Percentiles rank a stretch among this genome's conserved stretches.
Evolutionary conservation across 78 protist species (phyloP).

Genomic region (Chrysochromulina parva): DNA sequence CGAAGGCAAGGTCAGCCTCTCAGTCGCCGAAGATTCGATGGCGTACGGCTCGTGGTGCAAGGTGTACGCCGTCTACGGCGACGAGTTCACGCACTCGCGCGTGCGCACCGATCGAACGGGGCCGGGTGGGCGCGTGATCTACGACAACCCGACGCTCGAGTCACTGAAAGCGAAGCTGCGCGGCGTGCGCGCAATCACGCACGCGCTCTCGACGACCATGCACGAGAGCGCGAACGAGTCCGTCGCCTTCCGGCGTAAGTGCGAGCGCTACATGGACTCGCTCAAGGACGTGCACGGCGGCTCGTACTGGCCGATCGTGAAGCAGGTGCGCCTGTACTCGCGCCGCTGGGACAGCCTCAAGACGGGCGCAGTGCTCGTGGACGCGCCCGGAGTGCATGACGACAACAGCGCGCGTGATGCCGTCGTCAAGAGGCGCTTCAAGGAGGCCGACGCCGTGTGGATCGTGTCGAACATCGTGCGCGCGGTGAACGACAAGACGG

Average conservation of each 20-base stretch:
- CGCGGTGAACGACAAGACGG: constrained; percentile 21
- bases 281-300: not conserved
- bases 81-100: not conserved
- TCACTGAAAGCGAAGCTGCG: not conserved
- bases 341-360: not conserved
- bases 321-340: not conserved
- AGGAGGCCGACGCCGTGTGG: constrained; percentile 1
- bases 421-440: not conserved
- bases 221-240: not conserved
- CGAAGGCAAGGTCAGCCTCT: not conserved
- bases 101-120: not conserved
- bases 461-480: constrained; percentile 7
- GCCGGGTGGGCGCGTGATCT: not conserved
- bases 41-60: not conserved
- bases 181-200: not conserved
- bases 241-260: not conserved
- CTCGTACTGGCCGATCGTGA: constrained; percentile 7
- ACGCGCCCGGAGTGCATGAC: constrained; percentile 18
- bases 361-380: not conserved
- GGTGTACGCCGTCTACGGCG: not conserved
- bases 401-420: constrained; percentile 19
- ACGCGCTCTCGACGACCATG: not conserved
- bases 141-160: not conserved
- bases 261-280: constrained; percentile 25
- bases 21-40: not conserved